Conservation (phyloP, 352 stramenopile species). For the Globisporangium irregulare region DNA sequence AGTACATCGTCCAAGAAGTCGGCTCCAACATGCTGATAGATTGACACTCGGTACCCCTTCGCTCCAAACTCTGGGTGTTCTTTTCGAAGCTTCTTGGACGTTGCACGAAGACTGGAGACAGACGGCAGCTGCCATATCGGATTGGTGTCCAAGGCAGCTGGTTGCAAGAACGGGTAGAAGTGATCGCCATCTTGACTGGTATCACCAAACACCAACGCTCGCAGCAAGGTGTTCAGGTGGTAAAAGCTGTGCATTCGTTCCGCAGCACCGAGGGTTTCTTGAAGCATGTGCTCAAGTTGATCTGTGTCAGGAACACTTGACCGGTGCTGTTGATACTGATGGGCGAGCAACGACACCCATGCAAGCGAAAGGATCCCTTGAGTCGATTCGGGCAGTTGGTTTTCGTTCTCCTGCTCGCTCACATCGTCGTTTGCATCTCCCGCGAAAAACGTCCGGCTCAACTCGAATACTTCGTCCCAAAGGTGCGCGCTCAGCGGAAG, state of each 20-base stretch:
- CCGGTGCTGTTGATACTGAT: slow-evolving; percentile 27
- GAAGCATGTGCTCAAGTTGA: slow-evolving; percentile 34
- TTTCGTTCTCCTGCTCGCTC: slow-evolving; percentile 15
- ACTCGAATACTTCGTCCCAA: slow-evolving; percentile 14
- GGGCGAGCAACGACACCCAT: slow-evolving; percentile 52
- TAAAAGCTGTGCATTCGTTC: slow-evolving; percentile 54
- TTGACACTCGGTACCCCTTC: slow-evolving; percentile 17
- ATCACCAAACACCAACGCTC: slow-evolving; percentile 35
- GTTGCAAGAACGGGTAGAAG: slow-evolving; percentile 26
- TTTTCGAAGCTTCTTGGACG: slow-evolving; percentile 13
- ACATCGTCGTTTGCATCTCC: slow-evolving; percentile 20
- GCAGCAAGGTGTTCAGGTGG: slow-evolving; percentile 47
- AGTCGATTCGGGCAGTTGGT: slow-evolving; percentile 19
- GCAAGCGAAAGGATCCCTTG: slow-evolving; percentile 47
- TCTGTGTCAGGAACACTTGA: slow-evolving; percentile 8
- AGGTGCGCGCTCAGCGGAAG: slow-evolving; percentile 20
- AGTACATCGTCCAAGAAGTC: slow-evolving; percentile 60
- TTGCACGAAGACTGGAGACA: slow-evolving; percentile 13
- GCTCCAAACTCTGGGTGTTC: neutral
- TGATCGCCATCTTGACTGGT: slow-evolving; percentile 20
- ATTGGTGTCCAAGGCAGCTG: slow-evolving; percentile 24
- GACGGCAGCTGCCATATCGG: slow-evolving; percentile 32
- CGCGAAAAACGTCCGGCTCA: slow-evolving; percentile 34
- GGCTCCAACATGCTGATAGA: slow-evolving; percentile 56
- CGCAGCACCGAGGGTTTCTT: slow-evolving; percentile 36